Percentiles rank a stretch among this genome's conserved stretches.
These are phyloP conservation scores for Ogataea paraovalis DNA, from an alignment of 805 yeast genomes.

Conservation along the genomic window DNA sequence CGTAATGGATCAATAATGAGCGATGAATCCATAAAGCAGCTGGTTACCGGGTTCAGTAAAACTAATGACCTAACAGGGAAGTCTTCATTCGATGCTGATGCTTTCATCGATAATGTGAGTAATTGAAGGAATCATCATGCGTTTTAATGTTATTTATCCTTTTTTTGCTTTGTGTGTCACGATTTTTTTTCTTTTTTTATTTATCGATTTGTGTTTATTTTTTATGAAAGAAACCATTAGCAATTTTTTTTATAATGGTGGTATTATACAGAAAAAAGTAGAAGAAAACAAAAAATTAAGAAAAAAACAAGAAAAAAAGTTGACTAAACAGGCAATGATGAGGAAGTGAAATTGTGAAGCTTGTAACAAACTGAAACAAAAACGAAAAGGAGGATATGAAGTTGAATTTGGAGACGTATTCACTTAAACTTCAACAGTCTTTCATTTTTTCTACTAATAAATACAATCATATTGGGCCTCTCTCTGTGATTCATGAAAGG, in stretches of 20 bases:
- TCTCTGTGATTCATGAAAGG: too few species aligned
- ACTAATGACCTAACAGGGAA: slow-evolving; percentile 55
- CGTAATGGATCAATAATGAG: background rate
- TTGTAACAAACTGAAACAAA: background rate
- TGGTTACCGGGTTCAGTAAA: slow-evolving; percentile 53
- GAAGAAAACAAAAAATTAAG: background rate
- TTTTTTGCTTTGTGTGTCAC: background rate
- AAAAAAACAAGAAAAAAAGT: background rate
- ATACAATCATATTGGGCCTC: too few species aligned
- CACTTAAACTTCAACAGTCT: too few species aligned
- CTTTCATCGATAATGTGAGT: slow-evolving; percentile 48
- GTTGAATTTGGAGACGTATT: too few species aligned
- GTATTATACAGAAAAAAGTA: background rate
- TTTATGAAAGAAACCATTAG: background rate
- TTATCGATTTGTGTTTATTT: background rate
- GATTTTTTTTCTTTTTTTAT: background rate
- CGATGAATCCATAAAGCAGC: slow-evolving; percentile 40
- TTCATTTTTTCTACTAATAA: too few species aligned
- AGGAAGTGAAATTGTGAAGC: background rate
- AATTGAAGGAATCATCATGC: slow-evolving; percentile 3
- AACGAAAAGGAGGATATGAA: background rate
- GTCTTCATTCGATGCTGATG: slow-evolving; percentile 54
- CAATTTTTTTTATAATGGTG: background rate
- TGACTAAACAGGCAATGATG: background rate
- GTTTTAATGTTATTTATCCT: too few species aligned